phyloP scores from a whole-genome alignment of 305 asterid species.

The Solanum hybrid region DNA sequence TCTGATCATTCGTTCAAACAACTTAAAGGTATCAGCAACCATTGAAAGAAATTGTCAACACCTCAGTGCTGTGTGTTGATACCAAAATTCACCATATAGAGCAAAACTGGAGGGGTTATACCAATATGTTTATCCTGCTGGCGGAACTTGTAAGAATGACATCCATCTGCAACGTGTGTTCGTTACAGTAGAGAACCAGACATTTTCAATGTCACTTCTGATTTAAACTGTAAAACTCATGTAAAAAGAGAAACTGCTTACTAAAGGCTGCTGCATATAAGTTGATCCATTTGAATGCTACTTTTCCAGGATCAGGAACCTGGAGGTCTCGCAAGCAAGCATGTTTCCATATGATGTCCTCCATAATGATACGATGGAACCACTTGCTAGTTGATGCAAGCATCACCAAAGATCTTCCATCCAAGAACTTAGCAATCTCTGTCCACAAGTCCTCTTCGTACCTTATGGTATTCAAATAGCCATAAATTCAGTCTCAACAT shows the following conservation, averaged over 20 bases:
- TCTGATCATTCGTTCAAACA: constrained; percentile 28
- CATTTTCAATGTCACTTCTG: neutral
- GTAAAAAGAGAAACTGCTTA: constrained; percentile 19
- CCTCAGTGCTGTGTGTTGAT: neutral
- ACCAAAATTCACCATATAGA: neutral
- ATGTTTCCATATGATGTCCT: constrained; percentile 69
- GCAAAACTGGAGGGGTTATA: constrained; percentile 13
- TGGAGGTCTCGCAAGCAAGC: constrained; percentile 92
- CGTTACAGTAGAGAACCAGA: constrained; percentile 4
- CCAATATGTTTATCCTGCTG: constrained; percentile 93
- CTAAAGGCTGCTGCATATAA: constrained; percentile 79
- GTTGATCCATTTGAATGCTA: constrained; percentile 59
- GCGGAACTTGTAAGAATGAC: constrained; percentile 69
- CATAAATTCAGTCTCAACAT: neutral
- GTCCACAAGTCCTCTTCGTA: constrained; percentile 89
- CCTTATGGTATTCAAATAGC: constrained; percentile 29
- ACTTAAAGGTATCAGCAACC: constrained; percentile 4
- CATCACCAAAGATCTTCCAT: constrained; percentile 82
- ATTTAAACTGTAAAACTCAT: neutral
- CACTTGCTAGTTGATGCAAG: constrained; percentile 72
- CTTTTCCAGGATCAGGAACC: constrained; percentile 69
- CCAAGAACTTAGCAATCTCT: constrained; percentile 84
- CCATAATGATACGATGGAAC: constrained; percentile 63
- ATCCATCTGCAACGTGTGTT: constrained; percentile 63
- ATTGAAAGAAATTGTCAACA: neutral